phyloP scores from a whole-genome alignment of 2,329 filamentous ascomycete species.

The Aspergillus clavatus region DNA sequence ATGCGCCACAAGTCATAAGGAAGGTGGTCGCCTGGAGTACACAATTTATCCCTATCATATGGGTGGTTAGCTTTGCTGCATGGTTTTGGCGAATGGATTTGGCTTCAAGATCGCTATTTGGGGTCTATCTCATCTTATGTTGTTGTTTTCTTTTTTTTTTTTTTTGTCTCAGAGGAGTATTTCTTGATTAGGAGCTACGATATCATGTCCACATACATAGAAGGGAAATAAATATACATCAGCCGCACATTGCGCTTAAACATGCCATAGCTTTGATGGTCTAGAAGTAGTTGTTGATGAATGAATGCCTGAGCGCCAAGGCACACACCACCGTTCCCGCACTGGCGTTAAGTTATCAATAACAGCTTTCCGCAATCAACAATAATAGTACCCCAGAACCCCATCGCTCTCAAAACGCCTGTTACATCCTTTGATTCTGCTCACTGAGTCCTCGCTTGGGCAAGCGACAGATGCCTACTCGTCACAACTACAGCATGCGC shows the following conservation, averaged over 20 bases:
- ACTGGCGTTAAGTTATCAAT: not conserved
- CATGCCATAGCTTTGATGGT: too few species aligned
- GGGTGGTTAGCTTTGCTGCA: slow-evolving; percentile 21
- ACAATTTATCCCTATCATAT: slow-evolving; percentile 7
- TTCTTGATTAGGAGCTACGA: slow-evolving; percentile 14
- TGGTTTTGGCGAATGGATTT: slow-evolving; percentile 31
- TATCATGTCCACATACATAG: slow-evolving; percentile 22
- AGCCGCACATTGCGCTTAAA: not conserved
- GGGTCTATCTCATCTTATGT: slow-evolving; percentile 1
- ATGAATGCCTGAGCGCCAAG: not conserved
- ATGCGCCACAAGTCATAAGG: not conserved
- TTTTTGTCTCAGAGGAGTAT: not conserved
- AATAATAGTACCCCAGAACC: not conserved
- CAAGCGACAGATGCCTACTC: slow-evolving; percentile 6
- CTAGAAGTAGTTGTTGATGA: too few species aligned
- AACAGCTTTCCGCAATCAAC: not conserved
- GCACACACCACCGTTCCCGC: not conserved
- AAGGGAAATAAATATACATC: slow-evolving; percentile 2
- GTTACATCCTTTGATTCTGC: not conserved
- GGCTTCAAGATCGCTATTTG: slow-evolving; percentile 1
- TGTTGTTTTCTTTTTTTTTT: too few species aligned
- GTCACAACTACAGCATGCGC: slow-evolving; percentile 18
- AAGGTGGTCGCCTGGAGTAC: slow-evolving; percentile 6
- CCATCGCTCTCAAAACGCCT: not conserved
- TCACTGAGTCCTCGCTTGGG: not conserved